A percentile compares a stretch with the other conserved stretches of the same genome.
These are phyloP conservation scores for Mycena indigotica DNA, from an alignment of 768 basidiomycete genomes.

Conservation along the genomic window DNA sequence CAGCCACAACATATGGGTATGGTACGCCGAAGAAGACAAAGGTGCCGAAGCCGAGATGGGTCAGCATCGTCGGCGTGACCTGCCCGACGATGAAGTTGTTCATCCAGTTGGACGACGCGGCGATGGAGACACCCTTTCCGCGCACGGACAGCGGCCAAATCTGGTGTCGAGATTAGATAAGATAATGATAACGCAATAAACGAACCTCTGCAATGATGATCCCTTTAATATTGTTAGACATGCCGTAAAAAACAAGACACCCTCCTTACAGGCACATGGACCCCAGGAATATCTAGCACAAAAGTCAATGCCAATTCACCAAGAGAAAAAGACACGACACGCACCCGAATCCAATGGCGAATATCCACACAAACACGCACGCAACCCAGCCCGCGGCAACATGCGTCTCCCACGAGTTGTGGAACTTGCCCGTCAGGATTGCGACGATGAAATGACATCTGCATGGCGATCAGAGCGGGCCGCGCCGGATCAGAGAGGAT, in stretches of 20 bases:
- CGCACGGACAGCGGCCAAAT: conserved; percentile 74
- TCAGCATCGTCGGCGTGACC: conserved; percentile 73
- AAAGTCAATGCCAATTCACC: background rate
- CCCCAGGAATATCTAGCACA: background rate
- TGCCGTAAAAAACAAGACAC: too few relatives aligned
- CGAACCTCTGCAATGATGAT: conserved; percentile 68
- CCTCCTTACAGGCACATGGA: background rate
- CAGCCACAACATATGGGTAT: conserved; percentile 19
- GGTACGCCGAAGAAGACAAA: conserved; percentile 77
- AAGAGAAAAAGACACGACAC: background rate
- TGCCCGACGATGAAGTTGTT: conserved; percentile 76
- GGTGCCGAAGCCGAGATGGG: conserved; percentile 66
- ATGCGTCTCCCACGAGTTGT: conserved; percentile 54
- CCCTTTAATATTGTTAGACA: conserved; percentile 38
- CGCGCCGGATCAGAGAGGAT: conserved; percentile 13
- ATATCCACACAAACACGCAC: conserved; percentile 72
- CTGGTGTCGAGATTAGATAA: conserved; percentile 24
- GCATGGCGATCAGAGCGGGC: conserved; percentile 12
- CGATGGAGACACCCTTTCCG: conserved; percentile 75
- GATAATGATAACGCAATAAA: background rate
- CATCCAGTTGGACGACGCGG: conserved; percentile 81
- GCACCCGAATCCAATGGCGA: conserved; percentile 57
- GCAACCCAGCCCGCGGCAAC: conserved; percentile 71
- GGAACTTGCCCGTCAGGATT: conserved; percentile 60
- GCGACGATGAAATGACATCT: conserved; percentile 75